Evolutionary conservation across 2,329 filamentous ascomycete species (phyloP).

Genomic region (Pseudogymnoascus sp.): DNA sequence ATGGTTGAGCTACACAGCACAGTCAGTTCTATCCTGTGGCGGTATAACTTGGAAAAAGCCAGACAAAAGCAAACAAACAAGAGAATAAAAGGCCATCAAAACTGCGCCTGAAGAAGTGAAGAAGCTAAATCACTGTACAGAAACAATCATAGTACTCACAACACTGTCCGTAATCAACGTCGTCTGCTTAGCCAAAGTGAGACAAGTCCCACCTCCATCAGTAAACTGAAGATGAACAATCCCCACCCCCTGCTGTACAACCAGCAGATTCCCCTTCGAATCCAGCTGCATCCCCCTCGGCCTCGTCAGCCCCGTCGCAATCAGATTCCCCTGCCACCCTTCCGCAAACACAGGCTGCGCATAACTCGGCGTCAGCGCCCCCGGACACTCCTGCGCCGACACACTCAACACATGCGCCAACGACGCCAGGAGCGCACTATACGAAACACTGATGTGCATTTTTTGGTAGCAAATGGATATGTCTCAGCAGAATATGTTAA

Average conservation of each 20-base stretch:
- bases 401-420: not conserved
- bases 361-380: constrained; percentile 16
- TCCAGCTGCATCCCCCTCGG: constrained; percentile 29
- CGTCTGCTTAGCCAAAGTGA: constrained; percentile 20
- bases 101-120: not conserved
- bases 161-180: constrained; percentile 17
- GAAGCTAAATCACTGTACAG: not conserved
- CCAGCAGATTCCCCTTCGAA: constrained; percentile 25
- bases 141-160: constrained; percentile 11
- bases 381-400: not conserved
- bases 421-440: not conserved
- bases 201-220: constrained; percentile 21
- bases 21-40: not conserved
- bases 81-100: not conserved
- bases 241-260: constrained; percentile 24
- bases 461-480: not conserved
- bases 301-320: constrained; percentile 21
- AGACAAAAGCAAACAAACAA: not conserved
- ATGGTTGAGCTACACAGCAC: constrained; percentile 43
- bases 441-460: not conserved
- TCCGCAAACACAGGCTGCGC: constrained; percentile 18
- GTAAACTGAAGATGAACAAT: constrained; percentile 24
- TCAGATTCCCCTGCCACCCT: constrained; percentile 26
- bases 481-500: not conserved
- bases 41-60: not conserved